Base-by-base conservation (phyloP, 345 rosid genomes). In the Salix suchowensis region DNA sequence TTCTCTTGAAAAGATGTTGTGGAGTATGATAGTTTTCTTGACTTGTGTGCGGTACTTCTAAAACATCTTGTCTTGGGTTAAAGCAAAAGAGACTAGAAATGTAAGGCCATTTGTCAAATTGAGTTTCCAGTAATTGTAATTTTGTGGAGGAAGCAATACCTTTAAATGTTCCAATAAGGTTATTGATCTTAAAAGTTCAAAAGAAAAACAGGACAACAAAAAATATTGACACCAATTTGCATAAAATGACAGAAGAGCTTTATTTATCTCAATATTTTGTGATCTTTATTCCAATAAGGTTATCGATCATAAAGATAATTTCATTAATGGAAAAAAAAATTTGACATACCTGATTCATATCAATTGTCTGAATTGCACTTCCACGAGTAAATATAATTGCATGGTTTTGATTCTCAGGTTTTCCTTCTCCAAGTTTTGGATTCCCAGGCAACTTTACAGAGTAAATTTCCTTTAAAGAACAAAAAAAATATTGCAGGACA, bases 381-480 rank as follows among this genome's bases (percentile, higher is more conserved):
- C 98, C 98, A 44, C 98, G 97, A 73, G 98, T 93, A 85, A 95
- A 95, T 71, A 95, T 77, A 85, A 95, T 83, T 23, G 98, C 98
- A 79, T 95, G 98, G 78, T 95, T 95, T 87, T 95, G 98, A 87
- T 95, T 95, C 88, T 95, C 98, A 74, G 98, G 98, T 85, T 93
- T 95, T 74, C 98, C 98, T 84, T 95, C 97, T 46, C 98, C 98
- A 82, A 95, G 88, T 86, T 95, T 95, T 12, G 98, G 98, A 83
- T 94, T 85, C 85, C 98, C 98, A 67, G 98, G 97, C 85, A 94
- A 88, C 83, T 90, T 92, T 79, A 94, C 85, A 66, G 97, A 91
- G 87, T 91, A 94, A 77, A 94, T 87, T 89, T 94, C 97, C 98
- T 94, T 87, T 79, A 86, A 72, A 40, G 66, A 71, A 44, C n/a